phyloP scores from a whole-genome alignment of 257 asterid species.

The Gentiana straminea region DNA sequence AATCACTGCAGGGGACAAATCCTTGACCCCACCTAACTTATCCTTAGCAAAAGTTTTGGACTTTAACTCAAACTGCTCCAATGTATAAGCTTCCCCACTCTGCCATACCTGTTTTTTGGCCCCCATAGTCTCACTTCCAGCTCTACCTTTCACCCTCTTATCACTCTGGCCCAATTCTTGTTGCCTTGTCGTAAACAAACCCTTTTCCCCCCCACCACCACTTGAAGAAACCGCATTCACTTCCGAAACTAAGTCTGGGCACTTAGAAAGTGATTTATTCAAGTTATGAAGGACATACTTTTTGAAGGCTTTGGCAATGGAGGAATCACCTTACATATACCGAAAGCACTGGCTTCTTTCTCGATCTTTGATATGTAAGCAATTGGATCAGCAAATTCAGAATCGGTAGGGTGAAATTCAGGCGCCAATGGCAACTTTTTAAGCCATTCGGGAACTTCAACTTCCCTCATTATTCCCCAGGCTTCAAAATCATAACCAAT shows the following conservation, averaged over 20 bases:
- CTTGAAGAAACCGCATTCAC: constrained; percentile 25
- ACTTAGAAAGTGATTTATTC: constrained; percentile 75
- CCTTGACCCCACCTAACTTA: constrained; percentile 62
- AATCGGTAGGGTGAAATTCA: constrained; percentile 90
- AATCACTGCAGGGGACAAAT: constrained; percentile 57
- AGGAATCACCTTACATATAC: constrained; percentile 94
- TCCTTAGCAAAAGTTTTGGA: constrained; percentile 66
- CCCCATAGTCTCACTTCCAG: constrained; percentile 27
- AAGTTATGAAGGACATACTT: constrained; percentile 69
- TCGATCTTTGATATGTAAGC: constrained; percentile 95
- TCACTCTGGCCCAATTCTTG: constrained; percentile 76
- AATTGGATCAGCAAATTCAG: constrained; percentile 96
- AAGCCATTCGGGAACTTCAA: constrained; percentile 81
- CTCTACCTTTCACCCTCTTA: constrained; percentile 38
- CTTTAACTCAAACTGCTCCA: constrained; percentile 89
- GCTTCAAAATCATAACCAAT: constrained; percentile 24
- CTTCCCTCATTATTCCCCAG: constrained; percentile 55
- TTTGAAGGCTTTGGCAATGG: constrained; percentile 91
- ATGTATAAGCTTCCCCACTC: constrained; percentile 86
- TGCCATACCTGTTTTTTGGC: constrained; percentile 91
- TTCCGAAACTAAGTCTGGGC: constrained; percentile 65
- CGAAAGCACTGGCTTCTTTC: constrained; percentile 90
- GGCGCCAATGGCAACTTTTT: constrained; percentile 87
- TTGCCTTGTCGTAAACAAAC: constrained; percentile 83
- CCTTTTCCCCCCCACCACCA: constrained; percentile 37